Base-by-base conservation (phyloP, 192 early-diverging fungal genomes). In the Coemansia sp. region DNA sequence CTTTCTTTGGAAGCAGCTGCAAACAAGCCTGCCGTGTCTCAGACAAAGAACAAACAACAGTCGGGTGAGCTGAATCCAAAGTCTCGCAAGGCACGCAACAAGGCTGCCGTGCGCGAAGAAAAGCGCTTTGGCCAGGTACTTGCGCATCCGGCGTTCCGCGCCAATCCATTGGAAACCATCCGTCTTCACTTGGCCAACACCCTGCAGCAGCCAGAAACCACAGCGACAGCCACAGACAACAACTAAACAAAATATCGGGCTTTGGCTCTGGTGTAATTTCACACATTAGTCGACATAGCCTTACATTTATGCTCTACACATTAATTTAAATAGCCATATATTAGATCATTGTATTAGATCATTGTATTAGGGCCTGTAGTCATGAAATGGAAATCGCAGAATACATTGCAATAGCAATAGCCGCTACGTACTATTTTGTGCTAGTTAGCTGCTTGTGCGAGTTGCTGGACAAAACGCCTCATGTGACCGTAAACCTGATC, bases 161-260 rank as follows among this genome's bases (percentile, higher is more conserved):
- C 76, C 15, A 80, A 87, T 35, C 84, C 89, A 3, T 50, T 91
- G 25, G 79, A 78, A 11, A 86, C 87, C 5, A 86, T 91, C 26
- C 76, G 81, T 18, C 80, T 83, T 40, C 89, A 91, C 52, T 68
- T 91, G 55, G 68, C 83, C 36, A 91, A 91, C 55, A 86, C 83
- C 3, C 74, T 84, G 32, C 58, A 71, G 25, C 15, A 30, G 36
- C 28, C n/a, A n/a, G n/a, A n/a, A 62, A 37, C 27, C 17, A 17
- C 33, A 38, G 9, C 28, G 29, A 19, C 38, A 40, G 15, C 38
- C 18, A 13, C 38, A 40, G 1, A 17, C 18, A 13, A 5, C 36
- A 5, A n/a, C n/a, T n/a, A n/a, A n/a, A n/a, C n/a, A n/a, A n/a
- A n/a, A n/a, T n/a, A n/a, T n/a, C n/a, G n/a, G n/a, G n/a, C n/a